Evolutionary conservation across 495 filamentous ascomycete genomes (phyloP), one percentile per base, ranked within the genome.

Genomic region (Hyphodiscus hymeniophilus): DNA sequence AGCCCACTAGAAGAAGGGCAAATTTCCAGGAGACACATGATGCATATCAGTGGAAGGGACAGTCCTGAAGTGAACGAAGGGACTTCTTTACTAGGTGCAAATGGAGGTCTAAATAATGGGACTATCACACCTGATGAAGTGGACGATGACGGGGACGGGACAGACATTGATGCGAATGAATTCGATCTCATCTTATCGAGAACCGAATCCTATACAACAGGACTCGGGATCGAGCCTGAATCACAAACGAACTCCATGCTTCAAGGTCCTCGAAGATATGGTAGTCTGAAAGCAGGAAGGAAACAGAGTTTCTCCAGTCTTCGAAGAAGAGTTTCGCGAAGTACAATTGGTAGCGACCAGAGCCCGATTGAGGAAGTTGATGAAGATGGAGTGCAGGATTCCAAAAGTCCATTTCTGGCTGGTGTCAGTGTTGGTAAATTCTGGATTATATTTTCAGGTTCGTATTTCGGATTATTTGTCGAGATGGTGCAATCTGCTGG

Each of bases 391-490:
- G 47, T 52, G 7, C 6, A 12, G 3, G 22, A 47, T 23, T 32
- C 42, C 22, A 54, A 56, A 63, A 70, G 49, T 33, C 57, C 57
- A 7, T 60, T 45, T 47, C 54, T 60, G 12, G 54, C 31, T 38
- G 68, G 71, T 39, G 66, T 75, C 12, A 68, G 68, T 1, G 66
- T 68, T 0, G 53, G 56, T 6, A 54, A 62, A 41, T 80, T 80
- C 54, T 74, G 75, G 67, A 47, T 75, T 10, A 76, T 79, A 16
- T 79, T 77, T 55, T 45, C 58, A 7, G n/a, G n/a, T n/a, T n/a
- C n/a, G n/a, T n/a, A n/a, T n/a, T n/a, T n/a, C n/a, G n/a, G n/a
- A n/a, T n/a, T n/a, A n/a, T n/a, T n/a, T n/a, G n/a, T n/a, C n/a
- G n/a, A n/a, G 72, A 69, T 3, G 59, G 76, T n/a, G 23, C 47